Evolutionary conservation across 495 filamentous ascomycete species (phyloP).

Genomic region (Achaetomiella virescens): DNA sequence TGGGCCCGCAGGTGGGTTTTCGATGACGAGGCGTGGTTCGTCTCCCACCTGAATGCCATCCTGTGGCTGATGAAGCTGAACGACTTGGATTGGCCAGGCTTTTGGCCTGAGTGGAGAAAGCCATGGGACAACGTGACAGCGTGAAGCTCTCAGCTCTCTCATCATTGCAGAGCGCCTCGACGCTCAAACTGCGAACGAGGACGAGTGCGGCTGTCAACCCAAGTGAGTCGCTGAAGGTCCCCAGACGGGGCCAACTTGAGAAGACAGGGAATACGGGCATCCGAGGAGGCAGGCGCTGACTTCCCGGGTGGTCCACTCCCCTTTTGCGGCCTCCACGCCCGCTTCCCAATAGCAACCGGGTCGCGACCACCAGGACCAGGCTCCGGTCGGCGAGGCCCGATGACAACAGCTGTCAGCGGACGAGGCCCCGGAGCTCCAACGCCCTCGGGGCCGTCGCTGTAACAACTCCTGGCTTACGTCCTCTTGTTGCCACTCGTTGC

Average conservation of each 20-base stretch:
- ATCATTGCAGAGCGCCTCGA: too few species aligned
- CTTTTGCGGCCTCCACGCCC: neutral
- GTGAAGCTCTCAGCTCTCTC: too few species aligned
- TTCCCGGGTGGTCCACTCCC: neutral
- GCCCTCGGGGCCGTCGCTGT: neutral
- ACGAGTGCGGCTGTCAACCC: too few species aligned
- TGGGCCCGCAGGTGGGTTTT: neutral
- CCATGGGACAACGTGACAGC: too few species aligned
- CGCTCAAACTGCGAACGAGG: too few species aligned
- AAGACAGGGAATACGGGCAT: too few species aligned
- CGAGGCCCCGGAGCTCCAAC: neutral
- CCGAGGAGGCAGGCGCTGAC: too few species aligned
- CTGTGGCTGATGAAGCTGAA: constrained; percentile 8
- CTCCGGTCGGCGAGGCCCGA: neutral
- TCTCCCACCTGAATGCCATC: neutral
- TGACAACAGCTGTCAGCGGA: neutral
- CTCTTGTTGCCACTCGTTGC: neutral
- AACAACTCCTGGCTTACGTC: neutral
- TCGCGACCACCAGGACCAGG: neutral
- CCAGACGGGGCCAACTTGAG: too few species aligned
- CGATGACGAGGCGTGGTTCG: constrained; percentile 21
- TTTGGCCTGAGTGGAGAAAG: too few species aligned
- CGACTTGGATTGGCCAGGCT: too few species aligned
- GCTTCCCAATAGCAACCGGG: neutral
- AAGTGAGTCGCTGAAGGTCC: too few species aligned